These are phyloP conservation scores for Vitis cinerea DNA, from an alignment of 164 flowering plant species.

Conservation along the genomic window DNA sequence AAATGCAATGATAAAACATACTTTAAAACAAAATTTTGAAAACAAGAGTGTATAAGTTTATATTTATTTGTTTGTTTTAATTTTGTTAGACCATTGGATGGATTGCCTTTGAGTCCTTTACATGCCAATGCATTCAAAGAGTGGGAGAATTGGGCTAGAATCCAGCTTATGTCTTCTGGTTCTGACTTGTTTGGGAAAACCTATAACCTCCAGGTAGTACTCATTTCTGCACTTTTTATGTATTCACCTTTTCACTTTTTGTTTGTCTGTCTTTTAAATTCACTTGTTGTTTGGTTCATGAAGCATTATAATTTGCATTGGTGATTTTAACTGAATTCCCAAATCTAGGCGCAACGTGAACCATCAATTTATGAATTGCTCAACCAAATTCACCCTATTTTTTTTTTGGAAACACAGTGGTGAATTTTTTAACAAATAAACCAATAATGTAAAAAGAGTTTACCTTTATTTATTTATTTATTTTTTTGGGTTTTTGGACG, in stretches of 20 bases:
- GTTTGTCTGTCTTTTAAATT: neutral
- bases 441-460: too few species aligned
- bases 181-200: slow-evolving; percentile 75
- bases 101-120: slow-evolving; percentile 48
- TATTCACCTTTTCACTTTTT: neutral
- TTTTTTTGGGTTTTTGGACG: too few species aligned
- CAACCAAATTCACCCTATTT: too few species aligned
- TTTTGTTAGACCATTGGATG: slow-evolving; percentile 47
- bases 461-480: too few species aligned
- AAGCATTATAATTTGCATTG: too few species aligned
- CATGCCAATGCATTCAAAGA: slow-evolving; percentile 27
- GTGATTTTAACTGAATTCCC: too few species aligned
- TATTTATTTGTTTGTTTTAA: neutral
- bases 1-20: too few species aligned
- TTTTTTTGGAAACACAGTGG: too few species aligned
- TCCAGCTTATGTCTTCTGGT: slow-evolving; percentile 71
- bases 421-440: too few species aligned
- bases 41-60: neutral
- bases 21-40: neutral
- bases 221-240: neutral
- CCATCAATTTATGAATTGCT: too few species aligned
- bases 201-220: slow-evolving; percentile 76
- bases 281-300: too few species aligned
- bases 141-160: slow-evolving; percentile 83
- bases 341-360: too few species aligned